phyloP scores from a whole-genome alignment of 2,329 filamentous ascomycete species.

The Pseudopithomyces maydicus region DNA sequence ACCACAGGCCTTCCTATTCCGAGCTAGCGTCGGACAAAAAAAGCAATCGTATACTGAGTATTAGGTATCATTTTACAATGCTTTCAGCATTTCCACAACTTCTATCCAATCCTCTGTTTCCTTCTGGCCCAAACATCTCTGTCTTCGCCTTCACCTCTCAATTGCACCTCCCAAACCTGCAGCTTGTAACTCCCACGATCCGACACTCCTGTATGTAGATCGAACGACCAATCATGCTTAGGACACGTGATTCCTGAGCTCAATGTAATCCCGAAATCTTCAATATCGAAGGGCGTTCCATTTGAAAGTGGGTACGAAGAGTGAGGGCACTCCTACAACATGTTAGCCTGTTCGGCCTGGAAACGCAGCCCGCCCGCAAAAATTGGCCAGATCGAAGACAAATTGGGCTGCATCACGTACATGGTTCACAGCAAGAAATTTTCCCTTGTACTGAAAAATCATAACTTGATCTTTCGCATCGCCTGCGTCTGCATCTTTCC shows the following conservation, averaged over 20 bases:
- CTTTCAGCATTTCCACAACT: neutral
- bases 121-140: slow-evolving; percentile 38
- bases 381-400: neutral
- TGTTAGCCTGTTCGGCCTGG: neutral
- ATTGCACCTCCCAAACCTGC: slow-evolving; percentile 67
- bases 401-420: slow-evolving; percentile 45
- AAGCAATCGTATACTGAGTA: neutral
- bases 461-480: slow-evolving; percentile 63
- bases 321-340: slow-evolving; percentile 61
- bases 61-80: too few relatives aligned
- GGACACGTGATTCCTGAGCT: slow-evolving; percentile 69
- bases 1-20: neutral
- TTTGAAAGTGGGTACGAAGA: slow-evolving; percentile 68
- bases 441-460: slow-evolving; percentile 67
- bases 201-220: slow-evolving; percentile 65
- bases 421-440: slow-evolving; percentile 71
- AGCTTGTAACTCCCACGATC: slow-evolving; percentile 68
- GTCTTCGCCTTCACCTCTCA: slow-evolving; percentile 33
- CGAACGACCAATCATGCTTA: slow-evolving; percentile 74
- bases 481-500: slow-evolving; percentile 25
- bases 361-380: neutral
- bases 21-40: neutral
- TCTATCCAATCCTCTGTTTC: slow-evolving; percentile 37
- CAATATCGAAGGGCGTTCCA: slow-evolving; percentile 70
- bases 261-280: slow-evolving; percentile 70